Evolutionary conservation across 2,329 filamentous ascomycete genomes (phyloP).

Genomic region (Penicillium vulpinum): DNA sequence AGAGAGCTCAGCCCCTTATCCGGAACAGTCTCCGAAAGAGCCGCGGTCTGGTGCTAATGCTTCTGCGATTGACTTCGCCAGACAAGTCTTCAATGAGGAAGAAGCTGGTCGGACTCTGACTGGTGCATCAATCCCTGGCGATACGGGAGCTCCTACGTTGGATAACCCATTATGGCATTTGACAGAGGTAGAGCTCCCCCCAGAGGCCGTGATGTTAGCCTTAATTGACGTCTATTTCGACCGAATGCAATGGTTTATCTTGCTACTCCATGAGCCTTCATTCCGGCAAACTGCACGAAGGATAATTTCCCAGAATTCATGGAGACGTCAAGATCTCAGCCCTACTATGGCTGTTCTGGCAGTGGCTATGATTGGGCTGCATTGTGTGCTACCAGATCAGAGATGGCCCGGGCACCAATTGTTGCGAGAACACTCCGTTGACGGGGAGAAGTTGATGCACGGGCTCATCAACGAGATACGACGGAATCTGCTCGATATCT

Average conservation of each 20-base stretch:
- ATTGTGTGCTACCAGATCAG: conserved; percentile 18
- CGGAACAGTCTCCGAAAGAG: conserved; percentile 4
- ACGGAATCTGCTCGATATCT: conserved; percentile 17
- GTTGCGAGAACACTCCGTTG: conserved; percentile 2
- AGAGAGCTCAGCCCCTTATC: neutral
- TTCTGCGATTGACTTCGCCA: conserved; percentile 23
- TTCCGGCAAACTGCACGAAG: conserved; percentile 13
- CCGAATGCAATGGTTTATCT: conserved; percentile 24
- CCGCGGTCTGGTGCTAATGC: conserved; percentile 20
- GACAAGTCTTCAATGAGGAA: conserved; percentile 20
- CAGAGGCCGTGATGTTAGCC: conserved; percentile 12
- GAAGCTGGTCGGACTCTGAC: conserved; percentile 19
- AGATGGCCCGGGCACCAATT: conserved; percentile 16
- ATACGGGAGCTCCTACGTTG: conserved; percentile 7
- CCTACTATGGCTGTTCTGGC: conserved; percentile 14
- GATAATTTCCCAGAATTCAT: conserved; percentile 10
- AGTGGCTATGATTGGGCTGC: conserved; percentile 20
- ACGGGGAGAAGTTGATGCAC: conserved; percentile 6
- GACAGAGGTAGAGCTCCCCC: conserved; percentile 16
- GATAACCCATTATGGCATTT: conserved; percentile 17
- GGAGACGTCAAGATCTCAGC: conserved; percentile 19
- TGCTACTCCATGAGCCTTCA: conserved; percentile 16
- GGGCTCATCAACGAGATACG: conserved; percentile 11
- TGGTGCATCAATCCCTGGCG: conserved; percentile 16
- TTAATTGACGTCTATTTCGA: conserved; percentile 25